These are phyloP conservation scores for Choiromyces venosus DNA, from an alignment of 495 filamentous ascomycete species.

Conservation along the genomic window DNA sequence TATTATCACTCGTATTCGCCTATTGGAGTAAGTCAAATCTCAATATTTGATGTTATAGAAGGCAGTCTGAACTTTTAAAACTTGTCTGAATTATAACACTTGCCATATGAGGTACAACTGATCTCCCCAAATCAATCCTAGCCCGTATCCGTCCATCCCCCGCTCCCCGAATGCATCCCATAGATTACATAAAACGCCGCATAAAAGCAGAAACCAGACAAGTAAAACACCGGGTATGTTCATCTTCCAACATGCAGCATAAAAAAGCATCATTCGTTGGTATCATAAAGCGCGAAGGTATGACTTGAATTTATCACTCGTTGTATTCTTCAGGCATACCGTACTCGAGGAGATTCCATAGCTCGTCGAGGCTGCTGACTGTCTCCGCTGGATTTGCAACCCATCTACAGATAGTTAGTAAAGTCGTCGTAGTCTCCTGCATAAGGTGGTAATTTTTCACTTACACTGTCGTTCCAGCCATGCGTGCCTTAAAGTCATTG, in stretches of 20 bases:
- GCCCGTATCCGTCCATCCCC: not conserved
- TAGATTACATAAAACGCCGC: not conserved
- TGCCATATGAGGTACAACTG: not conserved
- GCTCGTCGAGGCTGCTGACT: conserved; percentile 77
- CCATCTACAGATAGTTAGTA: conserved; percentile 69
- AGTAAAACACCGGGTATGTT: not conserved
- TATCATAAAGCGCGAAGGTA: not conserved
- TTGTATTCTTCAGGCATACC: conserved; percentile 21
- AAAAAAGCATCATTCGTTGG: not conserved
- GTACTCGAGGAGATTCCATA: conserved; percentile 50
- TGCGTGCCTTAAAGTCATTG: conserved; percentile 87
- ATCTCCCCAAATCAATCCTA: not conserved
- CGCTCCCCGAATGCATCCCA: not conserved
- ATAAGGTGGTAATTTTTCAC: not conserved
- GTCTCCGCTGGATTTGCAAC: conserved; percentile 90
- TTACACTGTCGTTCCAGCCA: conserved; percentile 57
- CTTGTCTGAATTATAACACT: not conserved
- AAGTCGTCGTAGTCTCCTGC: conserved; percentile 49
- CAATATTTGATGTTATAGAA: not conserved
- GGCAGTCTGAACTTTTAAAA: not conserved
- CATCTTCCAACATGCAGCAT: not conserved
- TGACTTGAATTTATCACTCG: not conserved
- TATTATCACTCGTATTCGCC: not conserved
- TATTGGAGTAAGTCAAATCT: not conserved
- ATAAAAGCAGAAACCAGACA: not conserved